phyloP scores from a whole-genome alignment of 768 basidiomycete species.

The Suillus weaverae region DNA sequence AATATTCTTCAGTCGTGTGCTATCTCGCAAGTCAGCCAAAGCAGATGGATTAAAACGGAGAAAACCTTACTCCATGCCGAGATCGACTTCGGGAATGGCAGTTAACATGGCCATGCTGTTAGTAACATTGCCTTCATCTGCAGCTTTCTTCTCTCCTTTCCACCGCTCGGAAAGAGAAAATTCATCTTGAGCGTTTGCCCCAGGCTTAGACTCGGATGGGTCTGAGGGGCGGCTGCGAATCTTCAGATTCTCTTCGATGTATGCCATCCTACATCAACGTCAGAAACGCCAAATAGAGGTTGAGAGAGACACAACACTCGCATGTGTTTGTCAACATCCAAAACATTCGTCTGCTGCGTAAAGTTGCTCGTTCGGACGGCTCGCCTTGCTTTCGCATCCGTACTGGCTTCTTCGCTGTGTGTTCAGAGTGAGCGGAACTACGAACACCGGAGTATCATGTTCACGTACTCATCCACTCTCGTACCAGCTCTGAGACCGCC shows the following conservation, averaged over 20 bases:
- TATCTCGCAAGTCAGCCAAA: constrained; percentile 29
- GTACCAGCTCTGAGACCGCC: constrained; percentile 60
- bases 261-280: constrained; percentile 76
- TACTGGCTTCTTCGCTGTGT: constrained; percentile 59
- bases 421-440: neutral
- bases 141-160: constrained; percentile 53
- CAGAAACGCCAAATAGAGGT: neutral
- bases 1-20: constrained; percentile 89
- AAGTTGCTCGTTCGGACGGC: constrained; percentile 89
- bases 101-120: constrained; percentile 95
- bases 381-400: constrained; percentile 68
- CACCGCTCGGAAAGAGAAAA: constrained; percentile 71
- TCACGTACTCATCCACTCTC: constrained; percentile 49
- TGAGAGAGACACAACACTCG: constrained; percentile 38
- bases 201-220: constrained; percentile 44
- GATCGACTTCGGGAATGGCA: constrained; percentile 95
- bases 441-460: constrained; percentile 18
- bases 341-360: constrained; percentile 92
- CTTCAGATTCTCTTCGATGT: constrained; percentile 92
- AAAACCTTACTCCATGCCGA: constrained; percentile 94
- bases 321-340: constrained; percentile 99
- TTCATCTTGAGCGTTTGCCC: constrained; percentile 73
- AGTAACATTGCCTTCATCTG: constrained; percentile 91
- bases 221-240: constrained; percentile 61
- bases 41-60: neutral